Base-by-base conservation (phyloP, 176 grass and related monocot species). In the Dactylis glomerata region DNA sequence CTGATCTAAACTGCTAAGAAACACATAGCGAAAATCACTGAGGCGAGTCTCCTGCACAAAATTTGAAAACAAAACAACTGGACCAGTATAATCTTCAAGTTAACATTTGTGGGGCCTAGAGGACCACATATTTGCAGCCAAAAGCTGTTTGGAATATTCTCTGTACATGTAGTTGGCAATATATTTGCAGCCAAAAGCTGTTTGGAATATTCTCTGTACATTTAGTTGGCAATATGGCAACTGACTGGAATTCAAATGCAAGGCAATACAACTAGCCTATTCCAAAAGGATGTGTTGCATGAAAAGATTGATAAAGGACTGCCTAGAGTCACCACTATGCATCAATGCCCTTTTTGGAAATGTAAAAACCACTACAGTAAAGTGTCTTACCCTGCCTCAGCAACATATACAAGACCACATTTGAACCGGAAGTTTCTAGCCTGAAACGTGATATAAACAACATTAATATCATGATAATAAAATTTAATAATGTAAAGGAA, bases 321-420 rank as follows among this genome's bases (percentile, higher is more conserved):
- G 37, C n/a, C 10, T 54, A 84, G 36, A 58, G 46, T 79, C 14
- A 79, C 23, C 51, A 40, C 10, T 33, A 17, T 24, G 51, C 4
- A 10, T 73, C 36, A 2, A 74, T 62, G 22, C 19, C 45, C 23
- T 75, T 84, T 81, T 15, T 80, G 50, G 31, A 71, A 82, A 86
- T 62, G 45, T 36, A 86, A 63, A 40, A 81, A 24, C 31, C 10
- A 75, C 72, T 78, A 89, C 0, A 31, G 55, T 49, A 74, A 79
- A 38, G 79, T 83, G 41, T 61, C 87, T 87, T 91, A 99, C 96
- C 96, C 96, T 82, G 93, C 88, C 67, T 99, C 96, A 22, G 93
- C 96, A 90, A 99, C 96, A 90, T 99, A 96, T 72, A 99, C 96
- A 30, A 99, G 96, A 80, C 93, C 96, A 77, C 96, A 99, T 92